phyloP scores from a whole-genome alignment of 2,329 filamentous ascomycete species.

The Geosmithia flava region DNA sequence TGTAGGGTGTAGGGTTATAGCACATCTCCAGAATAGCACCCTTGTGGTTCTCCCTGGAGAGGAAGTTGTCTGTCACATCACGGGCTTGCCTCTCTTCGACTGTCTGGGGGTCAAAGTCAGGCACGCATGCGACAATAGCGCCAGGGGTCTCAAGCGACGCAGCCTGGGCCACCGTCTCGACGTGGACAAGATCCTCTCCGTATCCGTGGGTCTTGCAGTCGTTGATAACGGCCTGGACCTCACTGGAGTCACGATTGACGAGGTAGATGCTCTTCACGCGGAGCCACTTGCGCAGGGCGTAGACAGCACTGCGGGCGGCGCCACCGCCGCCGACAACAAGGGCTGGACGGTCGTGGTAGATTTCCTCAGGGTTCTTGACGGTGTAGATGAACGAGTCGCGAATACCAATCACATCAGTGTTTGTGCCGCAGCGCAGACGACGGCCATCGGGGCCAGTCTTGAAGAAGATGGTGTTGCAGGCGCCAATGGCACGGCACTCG shows the following conservation, averaged over 20 bases:
- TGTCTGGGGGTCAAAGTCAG: constrained; percentile 60
- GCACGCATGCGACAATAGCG: constrained; percentile 62
- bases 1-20: constrained; percentile 64
- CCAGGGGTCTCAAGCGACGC: constrained; percentile 43
- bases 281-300: constrained; percentile 60
- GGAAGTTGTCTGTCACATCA: constrained; percentile 35
- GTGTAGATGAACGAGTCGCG: constrained; percentile 58
- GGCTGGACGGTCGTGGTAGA: constrained; percentile 48
- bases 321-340: constrained; percentile 70
- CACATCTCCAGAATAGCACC: constrained; percentile 72
- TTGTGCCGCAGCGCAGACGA: constrained; percentile 55
- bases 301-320: constrained; percentile 66
- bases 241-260: constrained; percentile 58
- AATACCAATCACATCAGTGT: constrained; percentile 72
- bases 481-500: constrained; percentile 61
- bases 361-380: constrained; percentile 25
- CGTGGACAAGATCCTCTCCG: constrained; percentile 46
- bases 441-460: constrained; percentile 28
- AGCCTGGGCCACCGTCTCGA: constrained; percentile 50
- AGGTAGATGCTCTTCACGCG: constrained; percentile 59
- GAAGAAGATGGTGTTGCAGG: constrained; percentile 69
- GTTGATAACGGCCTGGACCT: constrained; percentile 53
- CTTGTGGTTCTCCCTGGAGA: constrained; percentile 33
- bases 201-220: constrained; percentile 51
- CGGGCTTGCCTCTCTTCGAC: constrained; percentile 49